Base-by-base conservation (phyloP, 2,329 filamentous ascomycete species). In the Alternaria consortialis region DNA sequence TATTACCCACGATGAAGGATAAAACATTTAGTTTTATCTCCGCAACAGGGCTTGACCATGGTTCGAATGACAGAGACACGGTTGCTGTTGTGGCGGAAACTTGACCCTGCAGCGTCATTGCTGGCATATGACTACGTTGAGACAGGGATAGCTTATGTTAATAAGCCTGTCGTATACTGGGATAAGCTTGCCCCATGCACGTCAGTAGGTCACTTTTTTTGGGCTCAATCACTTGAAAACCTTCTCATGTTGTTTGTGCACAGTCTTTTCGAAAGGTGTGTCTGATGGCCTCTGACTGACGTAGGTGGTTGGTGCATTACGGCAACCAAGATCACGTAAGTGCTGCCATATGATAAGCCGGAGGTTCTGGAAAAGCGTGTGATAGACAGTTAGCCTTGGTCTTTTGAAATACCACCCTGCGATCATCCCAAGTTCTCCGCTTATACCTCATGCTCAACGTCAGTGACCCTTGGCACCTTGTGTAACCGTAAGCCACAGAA, bases 361-460 rank as follows among this genome's bases (percentile, higher is more conserved):
- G 4, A 4, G 7, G 27, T 29, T 29, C 7, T 2, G 27, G 27
- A 6, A 29, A 5, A 29, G 31, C 31, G 31, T 2, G 32, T 42
- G 20, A 42, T 25, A 4, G 12, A 13, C 11, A 8, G 8, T 6
- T 25, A 42, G 12, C 20, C 3, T 25, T 20, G 4, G 20, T 25
- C 39, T 20, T 15, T 15, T 11, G 23, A 8, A 4, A 27, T n/a
- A 43, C 23, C 25, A 29, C 25, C 7, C n/a, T 12, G 7, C 13
- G 15, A 5, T 44, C n/a, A n/a, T 29, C 13, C 15, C 3, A 13
- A 7, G 11, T 29, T 8, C 7, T 25, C 17, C 17, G 17, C 29
- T 51, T 64, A 76, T 2, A 77, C 74, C 39, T 77, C 73, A 17
- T 74, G 68, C 63, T 77, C 74, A 23, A 77, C 72, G 58, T 77